Evolutionary conservation across 352 stramenopile genomes (phyloP), one percentile per base, ranked within the genome.

Genomic region (Phytophthora meadii): DNA sequence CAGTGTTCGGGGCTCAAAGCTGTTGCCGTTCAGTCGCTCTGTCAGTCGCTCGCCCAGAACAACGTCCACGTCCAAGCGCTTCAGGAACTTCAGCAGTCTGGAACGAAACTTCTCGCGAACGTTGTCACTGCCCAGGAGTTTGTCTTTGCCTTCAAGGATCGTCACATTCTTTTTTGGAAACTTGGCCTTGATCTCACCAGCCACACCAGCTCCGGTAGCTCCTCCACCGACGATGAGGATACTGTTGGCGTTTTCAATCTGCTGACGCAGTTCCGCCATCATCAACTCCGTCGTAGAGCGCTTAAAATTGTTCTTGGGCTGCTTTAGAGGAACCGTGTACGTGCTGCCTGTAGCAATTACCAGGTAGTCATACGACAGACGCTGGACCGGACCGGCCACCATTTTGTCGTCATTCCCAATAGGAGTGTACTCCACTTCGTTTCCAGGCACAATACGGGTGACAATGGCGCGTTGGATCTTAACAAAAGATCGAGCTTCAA

Each of bases 151-250:
- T 30, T 84, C 68, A 27, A 86, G 37, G 40, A 88, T 76, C 11
- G 74, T 84, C n/a, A 88, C 74, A 9, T 44, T 63, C 55, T 88
- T 86, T 17, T 58, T 51, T 3, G 79, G 77, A 65, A 71, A 84
- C 46, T 79, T 69, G 22, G 60, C 19, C 6, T 70, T 69, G 54
- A 88, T 82, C 42, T 86, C 79, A 7, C 67, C 77, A 3, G 79
- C 79, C 34, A 88, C 55, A 44, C 85, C 79, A 15, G 66, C 72
- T 11, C 74, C 77, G 8, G 85, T 75, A 3, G 74, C 52, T 12
- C 79, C 79, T 30, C 77, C 79, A 14, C 79, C 79, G 2, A 88
- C 64, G 11, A 88, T 67, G 28, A 88, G 47, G 10, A 88, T 69
- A 52, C 68, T 81, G 32, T 65, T 47, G 41, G 75, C 70, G 17